Base-by-base conservation (phyloP, 306 rosid species). In the Acacia confusa region DNA sequence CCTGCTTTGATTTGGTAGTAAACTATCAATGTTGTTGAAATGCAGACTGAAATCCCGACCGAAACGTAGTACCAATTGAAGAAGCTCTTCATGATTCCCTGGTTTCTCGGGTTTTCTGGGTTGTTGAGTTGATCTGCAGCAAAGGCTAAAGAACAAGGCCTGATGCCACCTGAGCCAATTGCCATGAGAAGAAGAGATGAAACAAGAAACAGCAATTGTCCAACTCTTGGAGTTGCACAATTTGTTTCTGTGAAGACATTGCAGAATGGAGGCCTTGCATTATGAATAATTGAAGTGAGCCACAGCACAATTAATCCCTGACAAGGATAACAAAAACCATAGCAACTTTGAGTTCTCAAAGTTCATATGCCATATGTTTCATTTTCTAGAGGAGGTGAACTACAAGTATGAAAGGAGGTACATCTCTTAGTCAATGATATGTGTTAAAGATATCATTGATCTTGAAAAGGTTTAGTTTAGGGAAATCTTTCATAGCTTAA, bases 51-150 rank as follows among this genome's bases (percentile, higher is more conserved):
- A 53, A 91, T 7, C 7, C 98, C 95, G 64, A 91, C 91, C 0
- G 97, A 88, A 64, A 84, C 92, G 80, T 92, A 90, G 38, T 92
- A 95, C 98, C 98, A 92, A 75, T 86, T 89, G 85, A 95, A 92
- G 84, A 95, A 91, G 79, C 88, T 91, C 73, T 74, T 89, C 84
- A 91, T 15, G 65, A 50, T 44, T 41, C 83, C 79, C 58, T 82
- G 88, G 25, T 87, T 92, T 7, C 85, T 40, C 0, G 84, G 90
- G 73, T 83, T 85, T 41, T 89, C 85, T 1, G 91, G 87, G 27
- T 84, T 78, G 85, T 81, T 44, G 2, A 91, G 40, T 84, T 90
- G 94, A 66, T 95, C 93, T 25, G 95, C 95, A 4, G 90, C 94
- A 55, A 92, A 92, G 44, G 97, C 97, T 40, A 91, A 48, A 25